These are phyloP conservation scores for Calendula officinalis DNA, from an alignment of 129 eudicot genomes.

Conservation along the genomic window DNA sequence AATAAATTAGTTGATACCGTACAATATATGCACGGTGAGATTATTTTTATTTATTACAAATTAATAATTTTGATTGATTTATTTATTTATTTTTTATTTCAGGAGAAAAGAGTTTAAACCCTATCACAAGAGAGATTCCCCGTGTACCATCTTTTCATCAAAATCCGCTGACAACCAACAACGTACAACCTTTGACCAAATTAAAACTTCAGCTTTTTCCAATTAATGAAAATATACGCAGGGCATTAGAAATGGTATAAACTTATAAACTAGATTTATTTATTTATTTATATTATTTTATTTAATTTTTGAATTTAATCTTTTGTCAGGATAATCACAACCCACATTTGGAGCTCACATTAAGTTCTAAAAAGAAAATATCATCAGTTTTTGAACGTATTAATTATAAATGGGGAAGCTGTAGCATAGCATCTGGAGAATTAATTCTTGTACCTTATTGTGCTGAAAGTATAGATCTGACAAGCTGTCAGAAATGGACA, in stretches of 20 bases:
- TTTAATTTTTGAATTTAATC: slow-evolving; percentile 5
- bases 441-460: slow-evolving; percentile 65
- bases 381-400: slow-evolving; percentile 86
- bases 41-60: not conserved
- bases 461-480: slow-evolving; percentile 40
- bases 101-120: slow-evolving; percentile 39
- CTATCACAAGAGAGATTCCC: slow-evolving; percentile 37
- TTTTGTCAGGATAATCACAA: slow-evolving; percentile 35
- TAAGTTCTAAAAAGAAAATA: slow-evolving; percentile 82
- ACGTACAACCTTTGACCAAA: slow-evolving; percentile 46
- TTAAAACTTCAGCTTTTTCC: slow-evolving; percentile 94
- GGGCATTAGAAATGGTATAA: slow-evolving; percentile 75
- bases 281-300: not conserved
- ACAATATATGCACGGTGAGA: slow-evolving; percentile 44
- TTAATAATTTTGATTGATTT: slow-evolving; percentile 3
- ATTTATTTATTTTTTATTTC: slow-evolving; percentile 10
- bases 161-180: slow-evolving; percentile 23
- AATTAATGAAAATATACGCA: slow-evolving; percentile 69
- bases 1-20: slow-evolving; percentile 41
- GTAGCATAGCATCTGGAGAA: slow-evolving; percentile 63
- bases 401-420: slow-evolving; percentile 86
- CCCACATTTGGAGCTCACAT: slow-evolving; percentile 58
- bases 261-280: not conserved
- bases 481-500: slow-evolving; percentile 61
- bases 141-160: slow-evolving; percentile 34